phyloP scores from a whole-genome alignment of 176 grass and related monocot genomes.

The Cenchrus purpureus region DNA sequence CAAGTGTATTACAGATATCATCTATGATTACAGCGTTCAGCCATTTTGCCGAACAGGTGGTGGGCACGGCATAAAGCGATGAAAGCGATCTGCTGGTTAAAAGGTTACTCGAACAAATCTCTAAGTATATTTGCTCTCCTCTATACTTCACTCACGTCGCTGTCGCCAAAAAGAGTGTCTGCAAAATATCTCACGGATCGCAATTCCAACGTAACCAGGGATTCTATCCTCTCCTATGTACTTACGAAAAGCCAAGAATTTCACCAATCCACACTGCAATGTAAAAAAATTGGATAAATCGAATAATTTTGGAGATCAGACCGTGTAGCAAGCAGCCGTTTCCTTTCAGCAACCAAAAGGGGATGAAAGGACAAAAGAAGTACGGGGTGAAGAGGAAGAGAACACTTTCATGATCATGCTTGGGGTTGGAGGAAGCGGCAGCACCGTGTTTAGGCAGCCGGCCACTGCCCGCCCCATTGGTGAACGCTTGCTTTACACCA shows the following conservation, averaged over 20 bases:
- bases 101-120: conserved; percentile 22
- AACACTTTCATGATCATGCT: conserved; percentile 35
- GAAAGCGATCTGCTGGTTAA: not conserved
- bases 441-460: conserved; percentile 20
- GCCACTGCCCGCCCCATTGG: not conserved
- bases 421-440: not conserved
- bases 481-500: not conserved
- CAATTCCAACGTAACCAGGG: not conserved
- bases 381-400: not conserved
- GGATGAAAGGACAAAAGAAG: conserved; percentile 27
- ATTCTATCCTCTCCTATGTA: not conserved
- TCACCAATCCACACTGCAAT: not conserved
- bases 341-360: not conserved
- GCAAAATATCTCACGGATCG: not conserved
- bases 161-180: too few species aligned
- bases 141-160: not conserved
- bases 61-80: conserved; percentile 24
- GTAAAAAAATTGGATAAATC: not conserved
- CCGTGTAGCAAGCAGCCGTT: not conserved
- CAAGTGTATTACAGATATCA: not conserved
- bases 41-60: conserved; percentile 35
- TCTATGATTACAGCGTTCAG: not conserved
- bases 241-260: not conserved
- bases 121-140: not conserved
- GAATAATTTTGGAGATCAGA: conserved; percentile 7